phyloP scores from a whole-genome alignment of 345 rosid genomes.

The Theobroma cacao region DNA sequence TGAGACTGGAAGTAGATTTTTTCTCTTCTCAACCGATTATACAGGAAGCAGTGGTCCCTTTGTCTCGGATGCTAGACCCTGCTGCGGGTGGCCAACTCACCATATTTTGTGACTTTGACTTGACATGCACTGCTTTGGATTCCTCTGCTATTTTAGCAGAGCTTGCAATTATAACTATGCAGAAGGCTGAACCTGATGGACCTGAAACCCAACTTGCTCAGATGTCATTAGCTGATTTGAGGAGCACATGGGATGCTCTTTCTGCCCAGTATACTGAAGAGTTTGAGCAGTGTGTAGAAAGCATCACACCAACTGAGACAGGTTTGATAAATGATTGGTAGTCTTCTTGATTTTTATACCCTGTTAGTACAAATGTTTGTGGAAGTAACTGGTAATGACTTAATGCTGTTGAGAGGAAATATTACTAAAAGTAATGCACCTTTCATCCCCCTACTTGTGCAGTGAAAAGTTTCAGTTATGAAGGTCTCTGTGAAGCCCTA shows the following conservation, averaged over 20 bases:
- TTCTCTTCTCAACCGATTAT: slow-evolving; percentile 36
- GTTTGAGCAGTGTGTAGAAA: slow-evolving; percentile 44
- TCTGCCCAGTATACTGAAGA: slow-evolving; percentile 47
- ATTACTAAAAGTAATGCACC: slow-evolving; percentile 4
- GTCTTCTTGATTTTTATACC: background rate
- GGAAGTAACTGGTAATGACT: background rate
- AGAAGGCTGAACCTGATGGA: slow-evolving; percentile 31
- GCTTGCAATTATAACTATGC: slow-evolving; percentile 52
- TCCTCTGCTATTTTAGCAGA: slow-evolving; percentile 61
- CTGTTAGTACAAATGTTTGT: background rate
- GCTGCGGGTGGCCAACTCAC: slow-evolving; percentile 27
- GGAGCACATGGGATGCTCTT: slow-evolving; percentile 42
- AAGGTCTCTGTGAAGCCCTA: slow-evolving; percentile 42
- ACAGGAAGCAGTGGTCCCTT: slow-evolving; percentile 42
- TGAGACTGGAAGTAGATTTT: slow-evolving; percentile 47
- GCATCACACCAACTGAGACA: slow-evolving; percentile 30
- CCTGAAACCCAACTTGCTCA: slow-evolving; percentile 24
- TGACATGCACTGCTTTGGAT: slow-evolving; percentile 57
- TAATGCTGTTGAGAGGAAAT: background rate
- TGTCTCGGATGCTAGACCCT: slow-evolving; percentile 33
- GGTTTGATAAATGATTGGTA: slow-evolving; percentile 22
- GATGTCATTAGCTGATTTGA: slow-evolving; percentile 46
- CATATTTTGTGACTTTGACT: slow-evolving; percentile 58
- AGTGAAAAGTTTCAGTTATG: slow-evolving; percentile 28
- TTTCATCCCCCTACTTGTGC: slow-evolving; percentile 14